A percentile compares a stretch with the other conserved stretches of the same genome.
Evolutionary conservation across 2,329 filamentous ascomycete species (phyloP).

Genomic region (Arthrinium phaeospermum): DNA sequence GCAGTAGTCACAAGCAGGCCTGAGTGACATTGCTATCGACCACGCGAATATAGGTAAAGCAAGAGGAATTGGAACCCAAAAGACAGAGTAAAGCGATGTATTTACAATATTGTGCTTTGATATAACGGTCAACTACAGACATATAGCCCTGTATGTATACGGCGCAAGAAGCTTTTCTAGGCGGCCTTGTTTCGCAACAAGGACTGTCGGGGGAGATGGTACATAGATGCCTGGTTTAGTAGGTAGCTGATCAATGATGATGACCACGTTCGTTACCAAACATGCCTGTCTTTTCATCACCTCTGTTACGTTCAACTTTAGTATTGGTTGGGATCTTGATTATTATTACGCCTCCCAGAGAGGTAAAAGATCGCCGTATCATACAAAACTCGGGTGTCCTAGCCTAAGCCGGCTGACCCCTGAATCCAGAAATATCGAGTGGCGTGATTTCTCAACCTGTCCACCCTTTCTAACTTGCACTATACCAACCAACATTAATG

Average conservation of each 20-base stretch:
- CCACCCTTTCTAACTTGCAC: background rate
- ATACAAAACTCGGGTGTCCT: background rate
- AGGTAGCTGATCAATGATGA: background rate
- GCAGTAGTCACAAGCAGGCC: background rate
- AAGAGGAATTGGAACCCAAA: background rate
- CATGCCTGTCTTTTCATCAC: background rate
- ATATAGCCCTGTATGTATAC: background rate
- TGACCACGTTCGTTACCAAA: slow-evolving; percentile 9
- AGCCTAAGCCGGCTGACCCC: background rate
- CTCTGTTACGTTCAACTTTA: background rate
- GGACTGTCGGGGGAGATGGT: background rate
- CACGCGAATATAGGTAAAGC: too few species aligned
- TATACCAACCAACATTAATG: background rate
- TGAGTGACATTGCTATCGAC: background rate
- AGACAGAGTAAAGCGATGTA: background rate
- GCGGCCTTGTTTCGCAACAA: background rate
- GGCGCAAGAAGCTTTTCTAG: background rate
- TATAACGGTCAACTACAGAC: background rate
- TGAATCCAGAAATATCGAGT: too few species aligned
- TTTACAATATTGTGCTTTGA: background rate
- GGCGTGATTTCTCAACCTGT: background rate
- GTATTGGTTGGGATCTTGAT: background rate
- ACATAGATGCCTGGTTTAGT: background rate
- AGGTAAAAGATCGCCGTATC: background rate
- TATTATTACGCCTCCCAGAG: background rate